Evolutionary conservation across 1,284 basidiomycete genomes (phyloP).

Genomic region (Pholiota adiposa): DNA sequence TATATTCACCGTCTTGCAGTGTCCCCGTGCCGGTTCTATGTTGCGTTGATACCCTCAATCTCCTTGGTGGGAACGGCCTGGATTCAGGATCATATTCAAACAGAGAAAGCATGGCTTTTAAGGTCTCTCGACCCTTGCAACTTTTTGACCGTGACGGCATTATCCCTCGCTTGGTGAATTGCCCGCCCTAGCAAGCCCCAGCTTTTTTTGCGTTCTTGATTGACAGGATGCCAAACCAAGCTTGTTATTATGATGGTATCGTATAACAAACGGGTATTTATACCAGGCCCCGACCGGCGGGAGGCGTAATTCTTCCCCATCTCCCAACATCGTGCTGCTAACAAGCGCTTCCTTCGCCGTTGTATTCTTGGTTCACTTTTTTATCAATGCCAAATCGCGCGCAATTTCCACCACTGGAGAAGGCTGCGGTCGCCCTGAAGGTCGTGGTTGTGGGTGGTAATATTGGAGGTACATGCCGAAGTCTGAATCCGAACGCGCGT

Average conservation of each 20-base stretch:
- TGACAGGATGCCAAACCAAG: not conserved
- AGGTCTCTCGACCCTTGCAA: not conserved
- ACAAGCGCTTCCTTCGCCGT: not conserved
- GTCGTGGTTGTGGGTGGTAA: conserved; percentile 45
- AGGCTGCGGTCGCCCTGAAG: conserved; percentile 27
- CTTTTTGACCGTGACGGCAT: not conserved
- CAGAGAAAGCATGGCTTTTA: not conserved
- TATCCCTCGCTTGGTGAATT: not conserved
- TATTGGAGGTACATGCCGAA: conserved; percentile 29
- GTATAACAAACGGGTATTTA: not conserved
- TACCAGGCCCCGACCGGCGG: not conserved
- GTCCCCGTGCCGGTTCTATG: not conserved
- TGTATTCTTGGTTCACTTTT: not conserved
- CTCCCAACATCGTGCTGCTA: too few relatives aligned
- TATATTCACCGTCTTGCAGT: not conserved
- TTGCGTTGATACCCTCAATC: not conserved
- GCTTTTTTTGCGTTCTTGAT: not conserved
- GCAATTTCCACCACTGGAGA: not conserved
- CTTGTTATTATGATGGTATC: not conserved
- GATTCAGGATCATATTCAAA: not conserved
- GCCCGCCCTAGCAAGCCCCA: not conserved
- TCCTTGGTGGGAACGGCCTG: not conserved
- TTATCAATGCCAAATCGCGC: not conserved
- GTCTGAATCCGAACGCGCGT: not conserved
- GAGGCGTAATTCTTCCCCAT: not conserved